These are phyloP conservation scores for Pueraria montana DNA, from an alignment of 306 rosid genomes.

Conservation along the genomic window DNA sequence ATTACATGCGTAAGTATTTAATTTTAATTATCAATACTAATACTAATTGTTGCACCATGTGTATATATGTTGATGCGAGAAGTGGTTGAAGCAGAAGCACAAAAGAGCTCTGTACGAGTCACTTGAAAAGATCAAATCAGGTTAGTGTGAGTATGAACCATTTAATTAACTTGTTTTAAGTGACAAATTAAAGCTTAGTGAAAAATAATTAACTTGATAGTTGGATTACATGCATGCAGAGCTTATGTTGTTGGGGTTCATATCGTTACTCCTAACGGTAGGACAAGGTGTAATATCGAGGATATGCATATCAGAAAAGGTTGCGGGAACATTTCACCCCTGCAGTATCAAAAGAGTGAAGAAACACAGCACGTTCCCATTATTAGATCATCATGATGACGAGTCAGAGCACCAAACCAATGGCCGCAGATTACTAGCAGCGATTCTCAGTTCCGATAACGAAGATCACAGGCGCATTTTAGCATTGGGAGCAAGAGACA, in stretches of 20 bases:
- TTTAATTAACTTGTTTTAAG: background rate
- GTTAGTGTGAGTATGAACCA: background rate
- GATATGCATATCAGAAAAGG: conserved; percentile 19
- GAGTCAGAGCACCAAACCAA: background rate
- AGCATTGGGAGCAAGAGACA: background rate
- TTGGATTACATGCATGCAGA: background rate
- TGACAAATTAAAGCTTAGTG: background rate
- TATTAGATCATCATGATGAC: background rate
- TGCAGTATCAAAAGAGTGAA: background rate
- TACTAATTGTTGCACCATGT: too few relatives aligned
- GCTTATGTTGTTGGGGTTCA: conserved; percentile 18
- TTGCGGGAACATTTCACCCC: background rate
- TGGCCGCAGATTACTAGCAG: background rate
- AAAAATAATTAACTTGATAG: background rate
- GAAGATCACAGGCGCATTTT: background rate
- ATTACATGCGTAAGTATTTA: background rate
- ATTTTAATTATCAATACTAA: background rate
- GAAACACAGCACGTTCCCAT: background rate
- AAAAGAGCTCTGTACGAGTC: background rate
- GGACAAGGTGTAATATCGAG: background rate
- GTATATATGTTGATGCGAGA: background rate
- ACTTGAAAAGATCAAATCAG: conserved; percentile 21
- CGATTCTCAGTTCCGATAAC: background rate
- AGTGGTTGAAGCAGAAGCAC: conserved; percentile 4
- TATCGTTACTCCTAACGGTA: conserved; percentile 7